Evolutionary conservation across 371 early-diverging fungal species (phyloP).

Genomic region (Mucor piriformis): DNA sequence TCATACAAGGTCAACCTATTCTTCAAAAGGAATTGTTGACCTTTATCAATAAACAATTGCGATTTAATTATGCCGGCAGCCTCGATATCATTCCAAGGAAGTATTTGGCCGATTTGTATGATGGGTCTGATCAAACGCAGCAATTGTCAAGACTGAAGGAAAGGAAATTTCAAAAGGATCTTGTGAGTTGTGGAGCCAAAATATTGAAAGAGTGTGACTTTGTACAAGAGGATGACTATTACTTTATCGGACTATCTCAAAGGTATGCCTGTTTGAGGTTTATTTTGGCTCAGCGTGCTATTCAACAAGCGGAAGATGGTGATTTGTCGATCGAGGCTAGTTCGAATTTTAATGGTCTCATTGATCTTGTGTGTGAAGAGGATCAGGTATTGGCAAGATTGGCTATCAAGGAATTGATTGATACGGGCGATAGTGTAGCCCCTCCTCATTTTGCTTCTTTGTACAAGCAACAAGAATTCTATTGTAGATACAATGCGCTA

Average conservation of each 20-base stretch:
- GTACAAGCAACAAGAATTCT: constrained; percentile 40
- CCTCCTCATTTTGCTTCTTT: constrained; percentile 41
- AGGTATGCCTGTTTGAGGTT: constrained; percentile 41
- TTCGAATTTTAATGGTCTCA: constrained; percentile 48
- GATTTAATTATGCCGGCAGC: constrained; percentile 45
- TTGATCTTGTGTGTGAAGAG: constrained; percentile 31
- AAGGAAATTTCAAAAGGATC: constrained; percentile 46
- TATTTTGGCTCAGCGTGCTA: constrained; percentile 37
- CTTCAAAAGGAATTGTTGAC: constrained; percentile 32
- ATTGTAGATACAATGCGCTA: constrained; percentile 30
- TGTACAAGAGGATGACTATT: constrained; percentile 21
- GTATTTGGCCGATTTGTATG: constrained; percentile 10
- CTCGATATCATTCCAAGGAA: constrained; percentile 28
- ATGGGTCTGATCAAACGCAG: constrained; percentile 13
- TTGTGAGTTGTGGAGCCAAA: constrained; percentile 36
- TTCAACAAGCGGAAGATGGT: constrained; percentile 43
- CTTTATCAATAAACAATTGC: constrained; percentile 40
- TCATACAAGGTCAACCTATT: constrained; percentile 17
- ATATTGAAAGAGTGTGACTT: constrained; percentile 26
- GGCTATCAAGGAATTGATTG: constrained; percentile 50
- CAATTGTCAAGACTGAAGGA: constrained; percentile 41
- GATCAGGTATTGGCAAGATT: constrained; percentile 36
- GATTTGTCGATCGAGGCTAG: constrained; percentile 38
- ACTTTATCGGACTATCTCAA: constrained; percentile 45
- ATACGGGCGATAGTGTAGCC: constrained; percentile 42